Evolutionary conservation across 257 asterid genomes (phyloP).

Genomic region (Solanum ossicruentum): DNA sequence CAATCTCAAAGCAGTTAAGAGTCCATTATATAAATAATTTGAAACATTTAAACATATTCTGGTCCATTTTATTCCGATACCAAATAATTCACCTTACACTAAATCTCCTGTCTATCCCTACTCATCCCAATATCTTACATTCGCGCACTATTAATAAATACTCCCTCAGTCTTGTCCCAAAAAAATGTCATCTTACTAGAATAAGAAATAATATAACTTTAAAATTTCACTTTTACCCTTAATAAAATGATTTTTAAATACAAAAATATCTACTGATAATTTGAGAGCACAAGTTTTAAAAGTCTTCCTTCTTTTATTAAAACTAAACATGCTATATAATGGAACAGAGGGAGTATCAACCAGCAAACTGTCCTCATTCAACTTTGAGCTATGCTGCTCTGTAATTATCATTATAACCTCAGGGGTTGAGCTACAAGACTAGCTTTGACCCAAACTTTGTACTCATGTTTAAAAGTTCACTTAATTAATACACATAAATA

Average conservation of each 20-base stretch:
- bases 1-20: background rate
- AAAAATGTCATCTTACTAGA: no score
- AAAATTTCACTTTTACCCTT: no score
- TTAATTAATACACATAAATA: background rate
- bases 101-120: background rate
- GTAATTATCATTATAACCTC: background rate
- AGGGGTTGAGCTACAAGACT: background rate
- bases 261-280: no score
- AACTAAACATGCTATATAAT: no score
- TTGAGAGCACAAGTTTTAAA: no score
- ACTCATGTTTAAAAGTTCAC: background rate
- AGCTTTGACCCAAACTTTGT: background rate
- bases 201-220: no score
- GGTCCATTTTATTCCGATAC: background rate
- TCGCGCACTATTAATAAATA: background rate
- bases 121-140: background rate
- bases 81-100: background rate
- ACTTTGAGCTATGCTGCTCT: background rate
- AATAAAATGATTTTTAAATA: no score
- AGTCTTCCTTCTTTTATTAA: no score
- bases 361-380: background rate
- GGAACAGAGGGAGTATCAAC: background rate
- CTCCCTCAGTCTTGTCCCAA: background rate
- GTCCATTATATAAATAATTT: background rate
- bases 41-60: background rate